A percentile compares a stretch with the other conserved stretches of the same genome.
phyloP scores from a whole-genome alignment of 129 eudicot genomes.

The Artemisia annua region DNA sequence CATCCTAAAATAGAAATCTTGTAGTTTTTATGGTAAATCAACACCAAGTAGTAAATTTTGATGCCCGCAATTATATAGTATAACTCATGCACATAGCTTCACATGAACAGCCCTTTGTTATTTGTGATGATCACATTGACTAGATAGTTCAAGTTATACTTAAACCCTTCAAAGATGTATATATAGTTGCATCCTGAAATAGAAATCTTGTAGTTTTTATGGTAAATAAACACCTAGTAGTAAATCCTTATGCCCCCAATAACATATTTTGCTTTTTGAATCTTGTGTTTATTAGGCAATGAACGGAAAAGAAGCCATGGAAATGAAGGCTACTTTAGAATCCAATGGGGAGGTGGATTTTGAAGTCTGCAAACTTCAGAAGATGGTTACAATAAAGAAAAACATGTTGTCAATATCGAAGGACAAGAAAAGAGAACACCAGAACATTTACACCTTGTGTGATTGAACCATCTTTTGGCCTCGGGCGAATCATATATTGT shows the following conservation, averaged over 20 bases:
- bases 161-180: no score
- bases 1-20: no score
- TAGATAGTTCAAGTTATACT: no score
- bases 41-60: no score
- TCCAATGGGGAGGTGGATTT: constrained; percentile 70
- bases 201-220: no score
- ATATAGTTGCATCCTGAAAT: no score
- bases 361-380: constrained; percentile 61
- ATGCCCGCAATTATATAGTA: no score
- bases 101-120: no score
- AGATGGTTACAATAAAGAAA: constrained; percentile 51
- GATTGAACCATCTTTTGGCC: constrained; percentile 86
- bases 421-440: constrained; percentile 73
- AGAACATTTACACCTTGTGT: constrained; percentile 83
- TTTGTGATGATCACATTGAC: no score
- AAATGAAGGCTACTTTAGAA: constrained; percentile 58
- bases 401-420: constrained; percentile 68
- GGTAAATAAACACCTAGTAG: no score
- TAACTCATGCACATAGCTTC: no score
- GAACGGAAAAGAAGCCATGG: constrained; percentile 73
- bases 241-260: background rate
- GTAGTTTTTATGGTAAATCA: no score
- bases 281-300: constrained; percentile 43
- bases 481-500: constrained; percentile 78
- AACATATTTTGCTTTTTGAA: background rate